A percentile compares a stretch with the other conserved stretches of the same genome.
These are phyloP conservation scores for Digitaria exilis DNA, from an alignment of 202 grass and related monocot genomes.

Conservation along the genomic window DNA sequence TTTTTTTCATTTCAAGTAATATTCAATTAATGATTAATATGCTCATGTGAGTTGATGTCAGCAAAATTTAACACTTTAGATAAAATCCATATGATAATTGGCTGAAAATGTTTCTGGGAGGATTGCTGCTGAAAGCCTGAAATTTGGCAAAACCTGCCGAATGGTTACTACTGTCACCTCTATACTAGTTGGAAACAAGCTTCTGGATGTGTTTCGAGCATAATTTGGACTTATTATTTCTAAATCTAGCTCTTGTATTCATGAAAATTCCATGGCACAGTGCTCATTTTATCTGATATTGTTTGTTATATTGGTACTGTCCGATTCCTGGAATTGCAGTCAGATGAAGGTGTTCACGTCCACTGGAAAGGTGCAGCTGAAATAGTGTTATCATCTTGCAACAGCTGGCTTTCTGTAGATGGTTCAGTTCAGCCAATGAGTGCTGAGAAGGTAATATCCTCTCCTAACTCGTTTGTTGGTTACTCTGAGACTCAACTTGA, in stretches of 20 bases:
- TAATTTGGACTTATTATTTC: neutral
- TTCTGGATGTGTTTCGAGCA: neutral
- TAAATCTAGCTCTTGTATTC: slow-evolving; percentile 9
- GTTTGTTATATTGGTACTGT: slow-evolving; percentile 37
- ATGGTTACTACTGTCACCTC: neutral
- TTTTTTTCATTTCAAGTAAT: neutral
- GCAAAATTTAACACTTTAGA: slow-evolving; percentile 20
- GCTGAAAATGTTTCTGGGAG: neutral
- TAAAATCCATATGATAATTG: neutral
- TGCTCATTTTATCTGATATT: slow-evolving; percentile 20
- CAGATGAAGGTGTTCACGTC: slow-evolving; percentile 62
- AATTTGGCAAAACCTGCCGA: neutral
- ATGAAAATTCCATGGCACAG: slow-evolving; percentile 23
- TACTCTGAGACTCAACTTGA: slow-evolving; percentile 12
- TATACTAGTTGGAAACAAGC: slow-evolving; percentile 3
- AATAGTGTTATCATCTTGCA: slow-evolving; percentile 82
- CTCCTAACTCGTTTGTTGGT: slow-evolving; percentile 21
- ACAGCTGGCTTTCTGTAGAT: slow-evolving; percentile 69
- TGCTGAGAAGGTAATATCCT: slow-evolving; percentile 54
- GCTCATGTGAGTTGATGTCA: slow-evolving; percentile 5
- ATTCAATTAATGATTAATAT: neutral
- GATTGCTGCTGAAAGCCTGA: neutral
- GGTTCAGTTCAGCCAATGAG: slow-evolving; percentile 69
- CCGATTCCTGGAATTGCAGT: slow-evolving; percentile 54
- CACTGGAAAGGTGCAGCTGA: slow-evolving; percentile 99